Evolutionary conservation across 1,139 yeast species (phyloP).

Genomic region (Hyphopichia fennica): DNA sequence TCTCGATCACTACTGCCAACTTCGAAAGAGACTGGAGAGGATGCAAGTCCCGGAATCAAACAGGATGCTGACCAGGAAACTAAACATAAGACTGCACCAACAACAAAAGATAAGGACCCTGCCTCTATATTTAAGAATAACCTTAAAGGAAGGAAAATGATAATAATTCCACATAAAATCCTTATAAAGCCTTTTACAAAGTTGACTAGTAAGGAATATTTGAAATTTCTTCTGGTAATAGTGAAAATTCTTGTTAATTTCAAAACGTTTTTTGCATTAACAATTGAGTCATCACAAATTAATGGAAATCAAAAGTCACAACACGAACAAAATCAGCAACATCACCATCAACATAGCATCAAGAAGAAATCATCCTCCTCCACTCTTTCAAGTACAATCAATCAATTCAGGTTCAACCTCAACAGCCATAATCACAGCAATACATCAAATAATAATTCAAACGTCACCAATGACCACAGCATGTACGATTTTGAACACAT

Average conservation of each 20-base stretch:
- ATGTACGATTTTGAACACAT: slow-evolving; percentile 24
- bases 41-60: too few species aligned
- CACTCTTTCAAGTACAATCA: slow-evolving; percentile 11
- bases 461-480: neutral
- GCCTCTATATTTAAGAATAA: neutral
- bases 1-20: slow-evolving; percentile 1
- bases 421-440: neutral
- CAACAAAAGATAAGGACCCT: neutral
- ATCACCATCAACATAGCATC: neutral
- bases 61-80: too few species aligned
- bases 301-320: too few species aligned
- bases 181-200: slow-evolving; percentile 43
- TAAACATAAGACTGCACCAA: too few species aligned
- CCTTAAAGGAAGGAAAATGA: slow-evolving; percentile 19
- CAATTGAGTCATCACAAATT: slow-evolving; percentile 5
- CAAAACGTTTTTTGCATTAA: slow-evolving; percentile 24
- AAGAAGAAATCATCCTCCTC: slow-evolving; percentile 3
- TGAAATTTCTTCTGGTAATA: slow-evolving; percentile 35
- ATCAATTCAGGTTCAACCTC: slow-evolving; percentile 9
- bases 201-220: slow-evolving; percentile 38
- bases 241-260: slow-evolving; percentile 42
- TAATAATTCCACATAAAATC: slow-evolving; percentile 46
- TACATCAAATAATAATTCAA: neutral
- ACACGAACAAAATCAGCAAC: neutral
- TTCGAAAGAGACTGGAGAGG: too few species aligned